These are phyloP conservation scores for Aspergillus latus DNA, from an alignment of 2,329 filamentous ascomycete genomes.

Conservation along the genomic window DNA sequence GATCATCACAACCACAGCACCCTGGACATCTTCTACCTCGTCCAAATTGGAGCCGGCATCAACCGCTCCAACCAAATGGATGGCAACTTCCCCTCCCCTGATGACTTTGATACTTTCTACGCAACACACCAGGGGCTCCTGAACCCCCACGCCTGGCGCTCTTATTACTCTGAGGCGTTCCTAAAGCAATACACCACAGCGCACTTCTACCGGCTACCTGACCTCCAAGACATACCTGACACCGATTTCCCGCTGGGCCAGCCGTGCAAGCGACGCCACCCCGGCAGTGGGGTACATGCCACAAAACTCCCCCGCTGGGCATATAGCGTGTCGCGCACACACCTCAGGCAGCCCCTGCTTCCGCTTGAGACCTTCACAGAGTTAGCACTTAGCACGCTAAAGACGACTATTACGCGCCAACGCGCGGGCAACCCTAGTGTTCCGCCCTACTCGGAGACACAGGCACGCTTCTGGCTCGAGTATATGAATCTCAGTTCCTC, in stretches of 20 bases:
- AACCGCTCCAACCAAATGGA: constrained; percentile 20
- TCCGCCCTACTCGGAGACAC: constrained; percentile 21
- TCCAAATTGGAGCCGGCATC: constrained; percentile 22
- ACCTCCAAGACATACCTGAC: constrained; percentile 25
- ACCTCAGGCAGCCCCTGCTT: constrained; percentile 16
- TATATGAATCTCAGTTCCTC: constrained; percentile 10
- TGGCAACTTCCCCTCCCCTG: constrained; percentile 15
- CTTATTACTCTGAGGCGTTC: constrained; percentile 17
- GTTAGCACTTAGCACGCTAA: constrained; percentile 22
- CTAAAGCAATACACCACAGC: constrained; percentile 22
- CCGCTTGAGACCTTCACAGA: constrained; percentile 15
- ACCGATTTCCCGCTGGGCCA: constrained; percentile 18
- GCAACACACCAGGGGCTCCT: constrained; percentile 17
- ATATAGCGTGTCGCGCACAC: constrained; percentile 16
- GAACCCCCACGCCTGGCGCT: constrained; percentile 15
- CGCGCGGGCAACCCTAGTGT: constrained; percentile 15
- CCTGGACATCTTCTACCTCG: constrained; percentile 26
- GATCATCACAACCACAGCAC: constrained; percentile 14
- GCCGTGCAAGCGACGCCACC: constrained; percentile 11
- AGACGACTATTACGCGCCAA: constrained; percentile 20
- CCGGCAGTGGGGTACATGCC: constrained; percentile 13
- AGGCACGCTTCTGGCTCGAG: constrained; percentile 25
- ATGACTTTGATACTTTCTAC: constrained; percentile 22
- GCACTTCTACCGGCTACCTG: constrained; percentile 23
- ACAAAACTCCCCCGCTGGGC: constrained; percentile 25